A percentile compares a stretch with the other conserved stretches of the same genome.
Conservation (phyloP, 768 basidiomycete genomes). For the Rhizopogon vulgaris region DNA sequence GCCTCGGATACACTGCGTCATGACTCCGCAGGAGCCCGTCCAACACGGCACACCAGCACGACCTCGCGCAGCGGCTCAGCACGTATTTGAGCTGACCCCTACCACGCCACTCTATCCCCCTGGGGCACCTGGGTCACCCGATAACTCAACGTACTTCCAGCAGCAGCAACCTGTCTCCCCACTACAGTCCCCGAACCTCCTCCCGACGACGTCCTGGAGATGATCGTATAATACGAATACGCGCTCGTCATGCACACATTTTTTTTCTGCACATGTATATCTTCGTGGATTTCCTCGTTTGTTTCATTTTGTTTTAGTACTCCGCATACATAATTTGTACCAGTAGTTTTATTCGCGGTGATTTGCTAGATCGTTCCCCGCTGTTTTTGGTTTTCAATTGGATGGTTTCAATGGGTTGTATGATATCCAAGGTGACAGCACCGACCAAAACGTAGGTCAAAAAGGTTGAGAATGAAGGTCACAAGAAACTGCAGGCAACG, state of each 20-base stretch:
- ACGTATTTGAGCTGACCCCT: conserved; percentile 69
- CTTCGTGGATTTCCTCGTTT: neutral
- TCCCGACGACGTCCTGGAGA: conserved; percentile 21
- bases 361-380: neutral
- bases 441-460: no score
- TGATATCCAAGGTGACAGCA: no score
- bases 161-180: conserved; percentile 41
- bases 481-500: no score
- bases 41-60: conserved; percentile 33
- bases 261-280: conserved; percentile 1
- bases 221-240: conserved; percentile 3
- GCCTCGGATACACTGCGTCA: conserved; percentile 81
- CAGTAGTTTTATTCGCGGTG: neutral
- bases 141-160: conserved; percentile 47
- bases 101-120: conserved; percentile 33
- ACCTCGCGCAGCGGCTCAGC: conserved; percentile 53
- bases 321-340: conserved; percentile 4
- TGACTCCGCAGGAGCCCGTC: conserved; percentile 48
- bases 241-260: neutral
- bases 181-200: conserved; percentile 47
- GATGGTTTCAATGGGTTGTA: no score
- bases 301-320: conserved; percentile 4
- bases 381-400: no score
- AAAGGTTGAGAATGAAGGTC: no score
- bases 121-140: conserved; percentile 47